Evolutionary conservation across 2,329 filamentous ascomycete species (phyloP), one percentile per base, ranked within the genome.

Genomic region (Microsporum audouinii): DNA sequence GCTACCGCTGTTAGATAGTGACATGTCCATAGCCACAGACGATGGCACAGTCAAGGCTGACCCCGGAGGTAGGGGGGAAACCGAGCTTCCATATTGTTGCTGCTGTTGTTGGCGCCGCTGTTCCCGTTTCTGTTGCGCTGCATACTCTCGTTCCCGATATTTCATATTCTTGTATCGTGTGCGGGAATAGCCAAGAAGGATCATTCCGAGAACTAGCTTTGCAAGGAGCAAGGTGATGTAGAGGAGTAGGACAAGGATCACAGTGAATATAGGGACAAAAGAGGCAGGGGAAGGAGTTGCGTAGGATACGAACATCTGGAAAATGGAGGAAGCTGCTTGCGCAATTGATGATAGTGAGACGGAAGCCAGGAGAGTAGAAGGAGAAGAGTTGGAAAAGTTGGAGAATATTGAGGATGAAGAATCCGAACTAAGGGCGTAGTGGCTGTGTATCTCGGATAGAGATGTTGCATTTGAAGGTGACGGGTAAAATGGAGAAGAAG

Each of bases 161-260:
- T 91, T 91, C 89, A 97, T 96, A 14, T 80, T 79, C 39, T 82
- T 83, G 70, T 96, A 97, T 3, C 92, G 81, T 59, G 85, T 84
- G 4, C 91, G 84, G 0, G 91, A 83, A 66, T 90, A 95, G 1
- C 84, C 84, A 0, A 99, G 81, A 0, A 99, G 80, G 0, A 85
- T 73, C 89, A 97, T 97, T 23, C 94, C 94, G 0, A 99, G 80
- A 0, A 96, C 77, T 0, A 99, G 81, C 71, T 96, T 96, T 61
- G 88, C 75, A 2, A 92, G 88, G 3, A 99, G 81, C 1, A 97
- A 82, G 5, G 95, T 83, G 23, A 97, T 80, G 73, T 95, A 97
- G 33, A 86, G 79, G 5, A 91, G 86, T 43, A 96, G 83, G 71
- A 96, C 89, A 67, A 97, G 86, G 7, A 94, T 81, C 0, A 91